A percentile compares a stretch with the other conserved stretches of the same genome.
phyloP scores from a whole-genome alignment of 164 flowering plant species.

The Magnolia officinalis region DNA sequence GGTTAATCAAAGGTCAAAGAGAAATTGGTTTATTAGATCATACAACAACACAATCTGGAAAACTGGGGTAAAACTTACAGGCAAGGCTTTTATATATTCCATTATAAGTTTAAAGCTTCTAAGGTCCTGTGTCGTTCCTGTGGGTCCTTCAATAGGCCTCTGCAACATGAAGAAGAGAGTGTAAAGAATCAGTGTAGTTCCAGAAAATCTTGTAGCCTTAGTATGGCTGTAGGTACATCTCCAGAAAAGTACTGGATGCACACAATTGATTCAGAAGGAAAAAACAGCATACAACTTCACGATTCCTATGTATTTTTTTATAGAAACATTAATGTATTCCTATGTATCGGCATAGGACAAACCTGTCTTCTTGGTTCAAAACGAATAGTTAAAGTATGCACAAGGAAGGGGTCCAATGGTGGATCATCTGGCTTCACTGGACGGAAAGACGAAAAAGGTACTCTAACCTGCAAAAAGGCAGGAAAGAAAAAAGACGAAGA shows the following conservation, averaged over 20 bases:
- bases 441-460: slow-evolving; percentile 86
- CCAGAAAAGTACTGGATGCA: neutral
- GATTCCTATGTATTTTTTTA: no score
- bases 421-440: slow-evolving; percentile 95
- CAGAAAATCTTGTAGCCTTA: neutral
- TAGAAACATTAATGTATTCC: neutral
- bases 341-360: slow-evolving; percentile 12
- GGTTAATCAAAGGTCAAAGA: neutral
- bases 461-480: slow-evolving; percentile 58
- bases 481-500: slow-evolving; percentile 15
- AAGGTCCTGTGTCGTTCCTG: slow-evolving; percentile 59
- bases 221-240: neutral
- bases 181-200: neutral
- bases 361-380: slow-evolving; percentile 99
- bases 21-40: neutral
- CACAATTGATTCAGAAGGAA: neutral
- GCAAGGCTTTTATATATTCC: slow-evolving; percentile 92
- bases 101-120: slow-evolving; percentile 81
- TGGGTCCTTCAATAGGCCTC: slow-evolving; percentile 63
- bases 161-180: slow-evolving; percentile 25
- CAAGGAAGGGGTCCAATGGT: slow-evolving; percentile 92
- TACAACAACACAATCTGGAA: neutral
- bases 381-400: slow-evolving; percentile 88
- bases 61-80: slow-evolving; percentile 46
- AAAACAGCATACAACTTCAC: neutral